Conservation (phyloP, 2,329 filamentous ascomycete species). For the Drechslerella stenobrocha region DNA sequence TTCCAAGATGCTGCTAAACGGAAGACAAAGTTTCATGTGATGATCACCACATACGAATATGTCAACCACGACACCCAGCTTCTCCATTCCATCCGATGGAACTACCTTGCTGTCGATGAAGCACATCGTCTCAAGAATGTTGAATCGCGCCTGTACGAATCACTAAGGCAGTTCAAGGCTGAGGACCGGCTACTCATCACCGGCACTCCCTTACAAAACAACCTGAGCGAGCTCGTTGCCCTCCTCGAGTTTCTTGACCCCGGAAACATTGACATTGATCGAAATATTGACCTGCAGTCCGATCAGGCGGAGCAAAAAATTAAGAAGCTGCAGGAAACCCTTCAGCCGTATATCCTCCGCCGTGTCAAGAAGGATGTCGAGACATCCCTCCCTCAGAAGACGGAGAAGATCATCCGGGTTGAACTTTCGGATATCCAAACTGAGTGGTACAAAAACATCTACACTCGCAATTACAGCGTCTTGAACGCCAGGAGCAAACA, state of each 20-base stretch:
- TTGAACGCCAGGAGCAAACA: conserved; percentile 81
- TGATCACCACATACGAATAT: conserved; percentile 97
- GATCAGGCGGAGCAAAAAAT: conserved; percentile 85
- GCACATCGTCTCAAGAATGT: conserved; percentile 95
- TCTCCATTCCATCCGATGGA: conserved; percentile 90
- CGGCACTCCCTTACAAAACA: conserved; percentile 96
- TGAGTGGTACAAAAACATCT: conserved; percentile 98
- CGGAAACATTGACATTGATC: conserved; percentile 87
- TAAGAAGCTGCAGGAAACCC: conserved; percentile 77
- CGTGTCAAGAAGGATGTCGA: conserved; percentile 97
- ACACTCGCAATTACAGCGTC: conserved; percentile 93
- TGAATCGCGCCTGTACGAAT: conserved; percentile 88
- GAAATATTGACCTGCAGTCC: conserved; percentile 81
- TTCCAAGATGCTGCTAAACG: conserved; percentile 81
- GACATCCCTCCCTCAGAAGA: conserved; percentile 93
- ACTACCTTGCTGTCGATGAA: conserved; percentile 93
- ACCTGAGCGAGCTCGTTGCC: conserved; percentile 85
- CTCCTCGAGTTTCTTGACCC: conserved; percentile 96
- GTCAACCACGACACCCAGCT: conserved; percentile 84
- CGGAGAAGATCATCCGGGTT: conserved; percentile 97
- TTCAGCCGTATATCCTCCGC: conserved; percentile 91
- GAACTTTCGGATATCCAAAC: conserved; percentile 94
- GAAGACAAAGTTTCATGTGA: conserved; percentile 94
- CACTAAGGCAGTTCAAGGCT: conserved; percentile 80
- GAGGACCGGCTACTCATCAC: conserved; percentile 92